Evolutionary conservation across 179 eudicot species (phyloP).

Genomic region (Amaranthus tricolor): DNA sequence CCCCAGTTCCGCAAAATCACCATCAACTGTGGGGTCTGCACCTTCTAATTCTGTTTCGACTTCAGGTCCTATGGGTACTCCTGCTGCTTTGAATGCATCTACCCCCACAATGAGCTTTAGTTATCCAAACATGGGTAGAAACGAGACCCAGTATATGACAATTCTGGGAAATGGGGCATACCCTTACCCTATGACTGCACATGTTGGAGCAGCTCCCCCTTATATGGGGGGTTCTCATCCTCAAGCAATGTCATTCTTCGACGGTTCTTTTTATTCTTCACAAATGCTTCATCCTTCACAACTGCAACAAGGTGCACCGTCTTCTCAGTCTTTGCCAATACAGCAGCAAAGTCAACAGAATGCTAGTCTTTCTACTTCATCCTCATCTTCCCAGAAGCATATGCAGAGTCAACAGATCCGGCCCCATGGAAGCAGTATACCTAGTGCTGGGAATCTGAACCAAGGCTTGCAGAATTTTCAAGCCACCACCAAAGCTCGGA

Average conservation of each 20-base stretch:
- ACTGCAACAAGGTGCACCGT: conserved; percentile 44
- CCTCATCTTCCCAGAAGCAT: conserved; percentile 88
- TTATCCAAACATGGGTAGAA: conserved; percentile 66
- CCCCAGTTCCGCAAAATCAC: conserved; percentile 47
- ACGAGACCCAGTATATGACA: conserved; percentile 81
- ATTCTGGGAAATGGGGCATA: conserved; percentile 71
- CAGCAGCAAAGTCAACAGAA: conserved; percentile 53
- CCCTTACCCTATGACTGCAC: conserved; percentile 71
- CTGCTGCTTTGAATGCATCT: no score
- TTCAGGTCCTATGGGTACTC: conserved; percentile 37
- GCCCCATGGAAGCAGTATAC: conserved; percentile 39
- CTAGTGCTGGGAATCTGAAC: conserved; percentile 34
- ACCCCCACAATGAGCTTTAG: conserved; percentile 66
- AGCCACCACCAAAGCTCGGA: conserved; percentile 39
- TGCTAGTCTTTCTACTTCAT: conserved; percentile 48
- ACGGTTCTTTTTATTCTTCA: conserved; percentile 76
- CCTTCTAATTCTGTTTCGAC: conserved; percentile 33
- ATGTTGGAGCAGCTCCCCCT: conserved; percentile 67
- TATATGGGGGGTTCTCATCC: conserved; percentile 64
- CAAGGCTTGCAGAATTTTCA: conserved; percentile 54
- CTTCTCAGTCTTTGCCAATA: conserved; percentile 44
- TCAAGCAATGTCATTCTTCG: conserved; percentile 33
- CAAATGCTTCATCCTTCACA: conserved; percentile 89
- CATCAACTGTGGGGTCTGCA: conserved; percentile 28
- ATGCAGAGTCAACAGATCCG: conserved; percentile 59